A percentile compares a stretch with the other conserved stretches of the same genome.
Conservation (phyloP, 2,329 filamentous ascomycete species). For the Chalaropsis ovoidea region DNA sequence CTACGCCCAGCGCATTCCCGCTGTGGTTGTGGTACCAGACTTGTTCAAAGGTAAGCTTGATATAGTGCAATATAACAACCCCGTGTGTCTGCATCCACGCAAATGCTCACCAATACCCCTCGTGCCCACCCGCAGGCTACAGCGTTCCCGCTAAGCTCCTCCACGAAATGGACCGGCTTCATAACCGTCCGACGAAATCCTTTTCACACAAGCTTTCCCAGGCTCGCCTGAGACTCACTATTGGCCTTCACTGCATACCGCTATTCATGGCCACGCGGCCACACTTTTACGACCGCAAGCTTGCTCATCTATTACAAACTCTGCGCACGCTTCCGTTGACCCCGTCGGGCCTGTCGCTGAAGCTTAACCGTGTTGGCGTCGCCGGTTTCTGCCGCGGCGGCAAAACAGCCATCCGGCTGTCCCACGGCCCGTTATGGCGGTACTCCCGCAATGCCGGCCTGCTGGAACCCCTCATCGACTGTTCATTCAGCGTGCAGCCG, state of each 20-base stretch:
- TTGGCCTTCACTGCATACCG: slow-evolving; percentile 28
- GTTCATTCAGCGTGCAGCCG: slow-evolving; percentile 44
- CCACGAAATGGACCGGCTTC: slow-evolving; percentile 27
- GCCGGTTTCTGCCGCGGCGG: slow-evolving; percentile 55
- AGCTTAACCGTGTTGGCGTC: slow-evolving; percentile 36
- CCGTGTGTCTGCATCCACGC: neutral
- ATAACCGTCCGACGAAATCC: slow-evolving; percentile 12
- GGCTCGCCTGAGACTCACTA: neutral
- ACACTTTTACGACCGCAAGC: slow-evolving; percentile 29
- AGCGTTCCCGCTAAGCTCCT: slow-evolving; percentile 29
- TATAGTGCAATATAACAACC: neutral
- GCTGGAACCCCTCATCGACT: slow-evolving; percentile 38
- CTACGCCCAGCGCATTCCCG: slow-evolving; percentile 41
- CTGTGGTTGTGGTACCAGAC: slow-evolving; percentile 43
- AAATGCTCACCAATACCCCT: neutral
- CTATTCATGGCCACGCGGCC: slow-evolving; percentile 30
- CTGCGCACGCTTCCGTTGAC: slow-evolving; percentile 20
- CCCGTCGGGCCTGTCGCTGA: neutral
- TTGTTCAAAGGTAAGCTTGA: slow-evolving; percentile 37
- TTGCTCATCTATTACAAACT: slow-evolving; percentile 26
- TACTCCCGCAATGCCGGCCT: slow-evolving; percentile 23
- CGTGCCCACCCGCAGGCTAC: slow-evolving; percentile 26
- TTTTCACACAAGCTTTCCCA: slow-evolving; percentile 1
- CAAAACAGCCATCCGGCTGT: slow-evolving; percentile 41
- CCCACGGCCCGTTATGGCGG: slow-evolving; percentile 29